Evolutionary conservation across 2,329 filamentous ascomycete genomes (phyloP).

Genomic region (Kalmusia sp.): DNA sequence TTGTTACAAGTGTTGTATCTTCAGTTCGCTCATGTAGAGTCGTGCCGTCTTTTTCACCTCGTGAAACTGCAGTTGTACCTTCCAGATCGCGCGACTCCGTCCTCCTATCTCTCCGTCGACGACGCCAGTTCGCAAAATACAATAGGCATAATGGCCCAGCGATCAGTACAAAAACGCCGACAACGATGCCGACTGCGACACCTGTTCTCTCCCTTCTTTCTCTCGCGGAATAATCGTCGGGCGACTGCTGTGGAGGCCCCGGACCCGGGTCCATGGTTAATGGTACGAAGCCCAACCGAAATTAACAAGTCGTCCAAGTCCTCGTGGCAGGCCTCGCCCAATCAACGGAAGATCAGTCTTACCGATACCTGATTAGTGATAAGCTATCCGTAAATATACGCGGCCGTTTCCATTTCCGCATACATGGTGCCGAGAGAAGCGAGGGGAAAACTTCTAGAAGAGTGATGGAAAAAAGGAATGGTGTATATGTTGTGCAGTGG

Average conservation of each 20-base stretch:
- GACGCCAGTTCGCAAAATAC: background rate
- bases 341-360: background rate
- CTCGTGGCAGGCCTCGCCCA: background rate
- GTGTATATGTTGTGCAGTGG: background rate
- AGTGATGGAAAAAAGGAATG: background rate
- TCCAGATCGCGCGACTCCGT: background rate
- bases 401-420: background rate
- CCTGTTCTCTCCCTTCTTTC: slow-evolving; percentile 5
- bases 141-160: slow-evolving; percentile 3
- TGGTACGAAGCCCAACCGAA: background rate
- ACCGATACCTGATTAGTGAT: background rate
- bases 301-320: background rate
- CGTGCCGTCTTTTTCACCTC: background rate
- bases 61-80: slow-evolving; percentile 7
- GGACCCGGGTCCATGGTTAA: slow-evolving; percentile 4
- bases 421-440: background rate
- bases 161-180: slow-evolving; percentile 4
- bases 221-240: slow-evolving; percentile 1
- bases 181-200: slow-evolving; percentile 5
- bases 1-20: background rate
- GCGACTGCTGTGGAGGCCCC: slow-evolving; percentile 7
- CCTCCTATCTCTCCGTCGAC: background rate
- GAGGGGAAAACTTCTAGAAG: background rate
- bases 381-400: background rate
- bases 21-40: background rate